These are phyloP conservation scores for Russula emetica DNA, from an alignment of 768 basidiomycete genomes.

Conservation along the genomic window DNA sequence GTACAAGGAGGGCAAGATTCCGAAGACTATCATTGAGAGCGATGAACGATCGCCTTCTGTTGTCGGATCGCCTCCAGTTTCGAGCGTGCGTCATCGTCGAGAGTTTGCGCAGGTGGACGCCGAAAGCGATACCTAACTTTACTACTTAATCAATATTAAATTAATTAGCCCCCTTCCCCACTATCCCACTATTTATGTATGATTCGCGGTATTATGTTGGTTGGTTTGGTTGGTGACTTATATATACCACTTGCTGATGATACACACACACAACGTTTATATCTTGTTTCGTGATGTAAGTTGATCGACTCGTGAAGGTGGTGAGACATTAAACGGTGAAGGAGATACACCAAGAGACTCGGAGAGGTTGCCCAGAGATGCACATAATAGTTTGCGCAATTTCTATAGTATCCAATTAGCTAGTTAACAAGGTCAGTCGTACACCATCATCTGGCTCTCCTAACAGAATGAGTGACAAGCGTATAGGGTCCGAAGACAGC, in stretches of 20 bases:
- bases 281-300: conserved; percentile 19
- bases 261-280: conserved; percentile 3
- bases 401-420: conserved; percentile 26
- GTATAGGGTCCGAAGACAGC: conserved; percentile 13
- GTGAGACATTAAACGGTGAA: neutral
- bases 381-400: conserved; percentile 23
- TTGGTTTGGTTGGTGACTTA: conserved; percentile 10
- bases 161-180: neutral
- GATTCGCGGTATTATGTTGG: neutral
- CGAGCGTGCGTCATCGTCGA: conserved; percentile 12
- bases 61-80: neutral
- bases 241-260: conserved; percentile 26
- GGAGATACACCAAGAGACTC: neutral
- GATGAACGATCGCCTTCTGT: conserved; percentile 35
- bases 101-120: conserved; percentile 17
- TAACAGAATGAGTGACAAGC: conserved; percentile 21
- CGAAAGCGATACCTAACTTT: conserved; percentile 6
- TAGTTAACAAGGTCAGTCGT: conserved; percentile 17
- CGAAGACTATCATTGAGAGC: conserved; percentile 47
- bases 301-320: conserved; percentile 13
- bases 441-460: conserved; percentile 22
- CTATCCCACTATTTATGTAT: conserved; percentile 2
- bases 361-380: conserved; percentile 13
- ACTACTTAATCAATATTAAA: neutral
- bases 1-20: conserved; percentile 40